phyloP scores from a whole-genome alignment of 805 yeast species.

The Starmerella stigmatis region DNA sequence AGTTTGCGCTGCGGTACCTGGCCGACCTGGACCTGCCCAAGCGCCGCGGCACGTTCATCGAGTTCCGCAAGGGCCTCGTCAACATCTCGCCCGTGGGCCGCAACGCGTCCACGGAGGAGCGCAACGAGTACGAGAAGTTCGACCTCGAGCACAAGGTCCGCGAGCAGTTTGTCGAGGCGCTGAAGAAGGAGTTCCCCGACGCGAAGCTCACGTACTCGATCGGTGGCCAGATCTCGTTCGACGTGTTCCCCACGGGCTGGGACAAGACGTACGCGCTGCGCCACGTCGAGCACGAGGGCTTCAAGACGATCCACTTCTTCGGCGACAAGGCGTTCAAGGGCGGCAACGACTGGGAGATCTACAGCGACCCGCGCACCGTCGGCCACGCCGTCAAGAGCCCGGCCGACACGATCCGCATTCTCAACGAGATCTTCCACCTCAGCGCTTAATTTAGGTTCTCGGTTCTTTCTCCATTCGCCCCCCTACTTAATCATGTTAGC shows the following conservation, averaged over 20 bases:
- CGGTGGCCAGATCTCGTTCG: slow-evolving; percentile 99
- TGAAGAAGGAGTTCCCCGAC: slow-evolving; percentile 74
- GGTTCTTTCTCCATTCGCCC: background rate
- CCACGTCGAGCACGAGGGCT: slow-evolving; percentile 79
- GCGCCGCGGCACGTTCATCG: slow-evolving; percentile 97
- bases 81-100: slow-evolving; percentile 98
- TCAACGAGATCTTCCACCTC: slow-evolving; percentile 60
- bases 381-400: slow-evolving; percentile 92
- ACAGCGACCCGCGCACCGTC: slow-evolving; percentile 79
- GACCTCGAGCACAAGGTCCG: slow-evolving; percentile 77
- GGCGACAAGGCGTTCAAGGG: slow-evolving; percentile 96
- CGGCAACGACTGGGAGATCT: slow-evolving; percentile 98
- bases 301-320: slow-evolving; percentile 86
- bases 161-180: slow-evolving; percentile 71
- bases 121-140: slow-evolving; percentile 80
- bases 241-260: slow-evolving; percentile 99
- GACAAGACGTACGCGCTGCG: slow-evolving; percentile 96
- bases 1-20: slow-evolving; percentile 75
- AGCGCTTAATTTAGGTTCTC: background rate
- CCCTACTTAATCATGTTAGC: slow-evolving; percentile 38
- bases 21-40: slow-evolving; percentile 81
- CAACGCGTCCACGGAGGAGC: slow-evolving; percentile 89
- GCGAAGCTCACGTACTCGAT: slow-evolving; percentile 86
- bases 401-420: slow-evolving; percentile 73
- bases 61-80: slow-evolving; percentile 99